Percentiles rank a stretch among this genome's conserved stretches.
These are phyloP conservation scores for Heritiera littoralis DNA, from an alignment of 345 rosid genomes.

Conservation along the genomic window DNA sequence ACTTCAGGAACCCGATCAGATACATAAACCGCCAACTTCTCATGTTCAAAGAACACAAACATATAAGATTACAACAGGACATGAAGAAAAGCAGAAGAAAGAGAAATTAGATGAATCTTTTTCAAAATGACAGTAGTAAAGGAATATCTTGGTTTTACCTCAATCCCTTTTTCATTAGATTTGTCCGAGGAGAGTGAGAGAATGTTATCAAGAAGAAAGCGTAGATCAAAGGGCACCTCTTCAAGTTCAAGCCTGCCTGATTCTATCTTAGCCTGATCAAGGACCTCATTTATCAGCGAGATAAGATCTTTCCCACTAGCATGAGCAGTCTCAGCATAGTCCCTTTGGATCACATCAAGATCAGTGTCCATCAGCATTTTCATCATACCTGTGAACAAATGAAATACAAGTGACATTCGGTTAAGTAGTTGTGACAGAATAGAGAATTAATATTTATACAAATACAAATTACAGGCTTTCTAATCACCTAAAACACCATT, in stretches of 20 bases:
- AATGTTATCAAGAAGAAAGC: constrained; percentile 67
- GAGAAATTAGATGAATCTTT: constrained; percentile 1
- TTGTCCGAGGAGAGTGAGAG: constrained; percentile 72
- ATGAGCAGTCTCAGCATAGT: constrained; percentile 88
- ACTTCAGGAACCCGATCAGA: constrained; percentile 77
- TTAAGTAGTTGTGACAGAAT: constrained; percentile 12
- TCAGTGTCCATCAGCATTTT: constrained; percentile 90
- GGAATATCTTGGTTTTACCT: constrained; percentile 45
- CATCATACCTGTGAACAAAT: constrained; percentile 69
- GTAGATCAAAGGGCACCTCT: constrained; percentile 79
- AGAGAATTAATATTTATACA: constrained; percentile 5
- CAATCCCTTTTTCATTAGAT: constrained; percentile 73
- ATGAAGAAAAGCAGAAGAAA: constrained; percentile 13
- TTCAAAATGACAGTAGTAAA: not conserved
- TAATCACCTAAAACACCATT: constrained; percentile 76
- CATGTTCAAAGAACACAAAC: constrained; percentile 33
- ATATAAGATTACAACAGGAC: constrained; percentile 21
- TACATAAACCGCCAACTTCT: constrained; percentile 82
- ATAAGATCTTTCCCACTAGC: constrained; percentile 83
- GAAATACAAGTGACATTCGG: constrained; percentile 16
- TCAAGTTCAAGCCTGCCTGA: constrained; percentile 94
- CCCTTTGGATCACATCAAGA: constrained; percentile 74
- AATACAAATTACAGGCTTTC: constrained; percentile 9
- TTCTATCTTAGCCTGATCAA: constrained; percentile 99
- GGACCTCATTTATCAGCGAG: constrained; percentile 81